Evolutionary conservation across 2,329 filamentous ascomycete genomes (phyloP).

Genomic region (Paecilomyces variotii): DNA sequence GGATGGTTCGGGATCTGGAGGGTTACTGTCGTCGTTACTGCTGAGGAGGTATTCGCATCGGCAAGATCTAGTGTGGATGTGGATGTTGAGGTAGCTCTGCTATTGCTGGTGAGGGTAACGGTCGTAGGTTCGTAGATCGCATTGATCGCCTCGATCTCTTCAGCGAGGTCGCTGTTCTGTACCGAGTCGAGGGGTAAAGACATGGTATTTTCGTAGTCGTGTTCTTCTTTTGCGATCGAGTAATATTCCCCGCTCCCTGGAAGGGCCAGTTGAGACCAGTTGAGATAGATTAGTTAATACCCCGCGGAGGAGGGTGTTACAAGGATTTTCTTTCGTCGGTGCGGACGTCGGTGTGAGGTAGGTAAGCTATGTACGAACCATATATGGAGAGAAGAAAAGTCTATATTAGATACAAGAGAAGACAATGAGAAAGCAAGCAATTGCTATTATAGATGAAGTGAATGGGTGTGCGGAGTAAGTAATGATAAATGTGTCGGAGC

Average conservation of each 20-base stretch:
- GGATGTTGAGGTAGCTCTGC: conserved; percentile 12
- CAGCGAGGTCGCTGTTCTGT: conserved; percentile 33
- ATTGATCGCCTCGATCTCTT: conserved; percentile 42
- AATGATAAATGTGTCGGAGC: too few relatives aligned
- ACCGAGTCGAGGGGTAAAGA: conserved; percentile 14
- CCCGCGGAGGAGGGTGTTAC: not conserved
- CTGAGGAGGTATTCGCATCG: conserved; percentile 7
- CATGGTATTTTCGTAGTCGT: conserved; percentile 5
- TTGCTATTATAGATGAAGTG: not conserved
- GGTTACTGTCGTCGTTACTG: conserved; percentile 39
- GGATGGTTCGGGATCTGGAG: conserved; percentile 58
- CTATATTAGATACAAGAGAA: too few relatives aligned
- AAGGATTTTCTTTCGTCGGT: not conserved
- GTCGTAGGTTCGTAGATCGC: conserved; percentile 59
- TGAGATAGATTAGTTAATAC: not conserved
- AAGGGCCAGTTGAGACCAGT: not conserved
- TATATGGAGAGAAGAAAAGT: too few relatives aligned
- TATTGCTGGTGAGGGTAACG: conserved; percentile 36
- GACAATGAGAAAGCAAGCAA: too few relatives aligned
- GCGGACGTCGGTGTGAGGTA: too few relatives aligned
- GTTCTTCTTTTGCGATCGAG: not conserved
- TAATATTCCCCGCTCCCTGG: not conserved
- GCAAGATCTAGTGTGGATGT: conserved; percentile 22
- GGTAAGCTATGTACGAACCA: too few relatives aligned
- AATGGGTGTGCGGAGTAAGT: too few relatives aligned